Evolutionary conservation across 108 stramenopile species (phyloP).

Genomic region (Nitzschia sp.): DNA sequence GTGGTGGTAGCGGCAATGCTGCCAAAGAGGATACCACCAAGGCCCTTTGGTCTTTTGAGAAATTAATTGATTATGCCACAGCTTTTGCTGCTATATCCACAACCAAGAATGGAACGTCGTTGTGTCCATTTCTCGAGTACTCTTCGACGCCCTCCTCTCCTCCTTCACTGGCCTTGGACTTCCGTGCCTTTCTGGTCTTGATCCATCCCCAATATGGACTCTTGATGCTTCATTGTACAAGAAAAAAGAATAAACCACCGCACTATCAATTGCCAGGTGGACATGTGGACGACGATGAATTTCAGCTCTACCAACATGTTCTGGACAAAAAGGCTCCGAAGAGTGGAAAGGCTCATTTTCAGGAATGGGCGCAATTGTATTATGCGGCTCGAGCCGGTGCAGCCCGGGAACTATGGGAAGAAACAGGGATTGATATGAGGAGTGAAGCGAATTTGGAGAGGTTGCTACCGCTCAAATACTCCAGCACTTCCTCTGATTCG

Average conservation of each 20-base stretch:
- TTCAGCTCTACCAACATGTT: constrained; percentile 21
- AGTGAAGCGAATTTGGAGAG: constrained; percentile 36
- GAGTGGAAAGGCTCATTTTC: background rate
- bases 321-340: background rate
- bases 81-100: no score
- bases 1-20: no score
- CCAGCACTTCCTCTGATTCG: background rate
- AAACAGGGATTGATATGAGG: constrained; percentile 76
- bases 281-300: constrained; percentile 74
- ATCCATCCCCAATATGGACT: constrained; percentile 61
- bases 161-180: constrained; percentile 33
- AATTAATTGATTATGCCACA: no score
- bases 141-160: no score
- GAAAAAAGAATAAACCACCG: constrained; percentile 70
- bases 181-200: constrained; percentile 66
- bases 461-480: constrained; percentile 44
- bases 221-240: constrained; percentile 70
- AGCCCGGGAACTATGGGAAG: constrained; percentile 78
- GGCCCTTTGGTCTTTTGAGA: no score
- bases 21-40: no score
- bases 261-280: constrained; percentile 85
- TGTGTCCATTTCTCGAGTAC: no score
- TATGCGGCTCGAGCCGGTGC: constrained; percentile 62
- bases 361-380: constrained; percentile 32
- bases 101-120: no score